A percentile compares a stretch with the other conserved stretches of the same genome.
These are phyloP conservation scores for Rosellinia necatrix DNA, from an alignment of 2,329 filamentous ascomycete species.

Conservation along the genomic window DNA sequence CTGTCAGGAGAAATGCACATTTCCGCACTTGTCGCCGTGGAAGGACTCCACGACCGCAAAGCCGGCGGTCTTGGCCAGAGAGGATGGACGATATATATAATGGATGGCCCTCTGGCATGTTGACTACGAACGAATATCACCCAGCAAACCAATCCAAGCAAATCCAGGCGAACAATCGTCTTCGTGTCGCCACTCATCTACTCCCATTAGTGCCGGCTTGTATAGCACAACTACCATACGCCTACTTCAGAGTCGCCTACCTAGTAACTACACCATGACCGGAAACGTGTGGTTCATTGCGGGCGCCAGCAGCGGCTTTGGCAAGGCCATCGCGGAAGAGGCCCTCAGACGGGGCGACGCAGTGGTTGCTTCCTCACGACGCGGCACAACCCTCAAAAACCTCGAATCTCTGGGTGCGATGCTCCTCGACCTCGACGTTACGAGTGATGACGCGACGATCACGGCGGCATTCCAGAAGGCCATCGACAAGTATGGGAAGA, in stretches of 20 bases:
- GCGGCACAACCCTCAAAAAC: constrained; percentile 44
- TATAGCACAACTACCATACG: neutral
- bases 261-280: constrained; percentile 14
- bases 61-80: neutral
- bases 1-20: no score
- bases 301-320: constrained; percentile 57
- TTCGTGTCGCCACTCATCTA: no score
- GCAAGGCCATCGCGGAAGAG: constrained; percentile 48
- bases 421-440: constrained; percentile 53
- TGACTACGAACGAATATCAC: neutral
- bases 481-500: constrained; percentile 43
- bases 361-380: constrained; percentile 56
- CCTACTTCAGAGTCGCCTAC: neutral
- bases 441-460: constrained; percentile 44
- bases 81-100: constrained; percentile 11
- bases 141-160: neutral
- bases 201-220: neutral
- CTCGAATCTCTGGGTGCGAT: constrained; percentile 50
- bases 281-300: constrained; percentile 57
- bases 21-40: neutral
- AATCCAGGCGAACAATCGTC: no score
- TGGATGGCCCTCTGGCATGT: neutral
- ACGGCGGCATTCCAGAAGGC: constrained; percentile 42
- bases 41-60: neutral
- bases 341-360: constrained; percentile 53